These are phyloP conservation scores for Plasmodium cynomolgi DNA, from an alignment of 169 alveolate species.

Conservation along the genomic window DNA sequence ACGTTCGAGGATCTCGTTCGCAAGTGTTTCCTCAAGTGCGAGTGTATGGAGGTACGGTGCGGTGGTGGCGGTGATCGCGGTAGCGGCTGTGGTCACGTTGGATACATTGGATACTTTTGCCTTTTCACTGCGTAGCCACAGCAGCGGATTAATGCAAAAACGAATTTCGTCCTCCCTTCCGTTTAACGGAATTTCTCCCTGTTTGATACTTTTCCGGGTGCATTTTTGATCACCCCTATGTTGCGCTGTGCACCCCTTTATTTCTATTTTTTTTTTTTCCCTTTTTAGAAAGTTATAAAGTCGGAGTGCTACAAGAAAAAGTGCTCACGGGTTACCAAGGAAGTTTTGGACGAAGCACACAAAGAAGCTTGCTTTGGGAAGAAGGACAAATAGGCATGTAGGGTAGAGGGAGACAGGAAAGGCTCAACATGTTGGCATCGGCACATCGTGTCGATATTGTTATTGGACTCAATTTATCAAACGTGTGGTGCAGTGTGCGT, in stretches of 20 bases:
- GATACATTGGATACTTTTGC: neutral
- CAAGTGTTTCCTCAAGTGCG: constrained; percentile 82
- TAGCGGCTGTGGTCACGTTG: neutral
- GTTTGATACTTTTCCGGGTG: neutral
- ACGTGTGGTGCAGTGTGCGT: neutral
- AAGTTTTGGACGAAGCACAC: constrained; percentile 68
- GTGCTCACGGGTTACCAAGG: constrained; percentile 70
- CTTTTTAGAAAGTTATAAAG: constrained; percentile 56
- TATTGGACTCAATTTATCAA: neutral
- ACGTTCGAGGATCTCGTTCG: constrained; percentile 81
- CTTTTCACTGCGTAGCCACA: neutral
- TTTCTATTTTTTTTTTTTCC: neutral
- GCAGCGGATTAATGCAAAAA: neutral
- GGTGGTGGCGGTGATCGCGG: neutral
- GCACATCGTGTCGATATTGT: neutral
- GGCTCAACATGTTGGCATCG: neutral
- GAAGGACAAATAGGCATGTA: neutral
- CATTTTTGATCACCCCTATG: neutral
- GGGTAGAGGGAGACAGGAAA: neutral
- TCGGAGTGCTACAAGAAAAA: constrained; percentile 66
- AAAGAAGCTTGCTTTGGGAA: constrained; percentile 68
- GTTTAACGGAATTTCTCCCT: neutral
- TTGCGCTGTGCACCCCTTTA: neutral
- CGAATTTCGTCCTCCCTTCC: neutral
- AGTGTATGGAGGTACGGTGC: constrained; percentile 82